Percentiles rank a stretch among this genome's conserved stretches.
Evolutionary conservation across 1,284 basidiomycete species (phyloP).

Genomic region (Fomitopsis pinicola): DNA sequence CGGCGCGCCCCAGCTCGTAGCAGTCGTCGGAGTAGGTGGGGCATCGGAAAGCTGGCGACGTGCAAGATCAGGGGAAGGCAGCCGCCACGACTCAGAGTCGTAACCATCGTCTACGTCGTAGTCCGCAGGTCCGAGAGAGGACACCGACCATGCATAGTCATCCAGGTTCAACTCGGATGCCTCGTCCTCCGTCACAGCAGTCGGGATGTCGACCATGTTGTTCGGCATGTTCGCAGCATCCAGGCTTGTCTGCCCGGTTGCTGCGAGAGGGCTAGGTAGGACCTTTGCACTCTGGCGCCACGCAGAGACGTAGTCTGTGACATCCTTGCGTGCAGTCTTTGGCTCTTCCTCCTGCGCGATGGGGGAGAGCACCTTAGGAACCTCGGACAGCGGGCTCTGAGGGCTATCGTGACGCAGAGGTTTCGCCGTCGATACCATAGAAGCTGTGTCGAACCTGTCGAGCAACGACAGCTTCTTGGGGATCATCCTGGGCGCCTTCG

Average conservation of each 20-base stretch:
- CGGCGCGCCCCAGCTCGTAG: conserved; percentile 38
- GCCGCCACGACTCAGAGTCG: conserved; percentile 25
- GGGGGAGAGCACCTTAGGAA: conserved; percentile 44
- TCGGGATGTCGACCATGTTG: conserved; percentile 31
- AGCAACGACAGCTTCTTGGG: conserved; percentile 67
- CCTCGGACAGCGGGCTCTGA: conserved; percentile 22
- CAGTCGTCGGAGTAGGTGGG: conserved; percentile 40
- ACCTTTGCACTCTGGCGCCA: conserved; percentile 57
- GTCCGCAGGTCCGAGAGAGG: conserved; percentile 43
- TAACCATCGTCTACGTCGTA: conserved; percentile 26
- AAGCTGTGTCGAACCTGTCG: conserved; percentile 50
- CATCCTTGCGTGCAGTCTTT: conserved; percentile 38
- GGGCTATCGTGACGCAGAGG: conserved; percentile 22
- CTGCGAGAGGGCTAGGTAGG: conserved; percentile 43
- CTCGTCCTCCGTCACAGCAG: conserved; percentile 30
- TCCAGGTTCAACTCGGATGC: conserved; percentile 48
- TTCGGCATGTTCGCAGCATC: conserved; percentile 54
- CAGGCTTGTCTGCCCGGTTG: conserved; percentile 48
- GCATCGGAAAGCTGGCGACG: conserved; percentile 45
- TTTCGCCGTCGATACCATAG: conserved; percentile 30
- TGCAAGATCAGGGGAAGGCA: conserved; percentile 37
- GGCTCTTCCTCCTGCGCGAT: conserved; percentile 61
- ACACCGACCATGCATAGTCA: conserved; percentile 67
- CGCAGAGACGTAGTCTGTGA: conserved; percentile 54
- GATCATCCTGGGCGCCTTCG: conserved; percentile 39